These are phyloP conservation scores for Aspergillus candidus DNA, from an alignment of 2,329 filamentous ascomycete species.

Conservation along the genomic window DNA sequence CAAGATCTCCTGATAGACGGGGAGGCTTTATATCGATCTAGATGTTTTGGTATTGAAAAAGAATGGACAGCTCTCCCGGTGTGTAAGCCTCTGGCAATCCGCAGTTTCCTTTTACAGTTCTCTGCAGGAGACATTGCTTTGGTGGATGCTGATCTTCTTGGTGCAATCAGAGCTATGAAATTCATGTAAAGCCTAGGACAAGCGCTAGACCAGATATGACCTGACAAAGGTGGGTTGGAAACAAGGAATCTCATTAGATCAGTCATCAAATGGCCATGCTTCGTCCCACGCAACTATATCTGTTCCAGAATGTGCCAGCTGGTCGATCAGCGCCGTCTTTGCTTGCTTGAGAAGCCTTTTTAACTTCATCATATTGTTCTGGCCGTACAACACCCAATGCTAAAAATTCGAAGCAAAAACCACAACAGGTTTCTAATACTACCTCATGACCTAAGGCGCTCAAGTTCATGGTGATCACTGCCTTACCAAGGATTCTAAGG, in stretches of 20 bases:
- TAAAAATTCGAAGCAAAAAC: too few relatives aligned
- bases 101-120: conserved; percentile 7
- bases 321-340: too few relatives aligned
- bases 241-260: too few relatives aligned
- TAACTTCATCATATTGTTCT: too few relatives aligned
- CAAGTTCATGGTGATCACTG: conserved; percentile 24
- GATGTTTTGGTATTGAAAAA: conserved; percentile 7
- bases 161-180: conserved; percentile 9
- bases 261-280: too few relatives aligned
- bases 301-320: too few relatives aligned
- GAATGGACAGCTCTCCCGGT: conserved; percentile 9
- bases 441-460: conserved; percentile 28
- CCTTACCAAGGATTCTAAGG: conserved; percentile 19
- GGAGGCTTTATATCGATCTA: conserved; percentile 8
- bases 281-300: too few relatives aligned
- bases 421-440: conserved; percentile 10
- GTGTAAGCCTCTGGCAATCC: conserved; percentile 6
- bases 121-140: conserved; percentile 3
- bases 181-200: conserved; percentile 9
- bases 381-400: too few relatives aligned
- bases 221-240: too few relatives aligned
- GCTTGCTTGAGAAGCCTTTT: too few relatives aligned
- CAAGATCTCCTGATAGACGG: conserved; percentile 10
- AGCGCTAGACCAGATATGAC: conserved; percentile 9
- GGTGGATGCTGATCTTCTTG: conserved; percentile 10